Evolutionary conservation across 2,329 filamentous ascomycete species (phyloP).

Genomic region (Seiridium cupressi): DNA sequence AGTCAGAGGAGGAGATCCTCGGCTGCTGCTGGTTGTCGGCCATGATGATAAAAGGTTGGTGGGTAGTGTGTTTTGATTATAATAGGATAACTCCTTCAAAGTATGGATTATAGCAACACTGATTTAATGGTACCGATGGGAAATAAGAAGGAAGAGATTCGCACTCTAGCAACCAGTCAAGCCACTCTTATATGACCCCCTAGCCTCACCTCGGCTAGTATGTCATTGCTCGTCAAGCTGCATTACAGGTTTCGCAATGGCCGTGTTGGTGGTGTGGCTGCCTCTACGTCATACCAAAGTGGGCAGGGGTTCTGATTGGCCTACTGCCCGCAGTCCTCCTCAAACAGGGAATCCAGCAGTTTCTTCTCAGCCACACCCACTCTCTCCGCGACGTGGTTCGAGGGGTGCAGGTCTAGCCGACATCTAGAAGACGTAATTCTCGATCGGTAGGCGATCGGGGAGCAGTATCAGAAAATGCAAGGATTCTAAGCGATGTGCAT

Average conservation of each 20-base stretch:
- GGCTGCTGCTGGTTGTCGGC: not conserved
- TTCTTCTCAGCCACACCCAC: not conserved
- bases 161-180: not conserved
- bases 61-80: not conserved
- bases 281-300: conserved; percentile 1
- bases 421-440: too few species aligned
- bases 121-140: too few species aligned
- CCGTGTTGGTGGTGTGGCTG: conserved; percentile 1
- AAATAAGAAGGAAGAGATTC: not conserved
- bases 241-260: conserved; percentile 1
- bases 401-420: not conserved
- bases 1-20: conserved; percentile 2
- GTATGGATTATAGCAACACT: too few species aligned
- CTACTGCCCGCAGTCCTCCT: not conserved
- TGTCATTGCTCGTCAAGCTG: not conserved
- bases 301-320: not conserved
- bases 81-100: too few species aligned
- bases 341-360: conserved; percentile 1
- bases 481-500: not conserved
- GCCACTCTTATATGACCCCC: not conserved
- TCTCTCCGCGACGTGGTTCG: not conserved
- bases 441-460: too few species aligned
- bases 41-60: not conserved
- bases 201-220: not conserved
- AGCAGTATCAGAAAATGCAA: too few species aligned